Percentiles rank a stretch among this genome's conserved stretches.
phyloP scores from a whole-genome alignment of 768 basidiomycete species.

The Rhodotorula graminis region DNA sequence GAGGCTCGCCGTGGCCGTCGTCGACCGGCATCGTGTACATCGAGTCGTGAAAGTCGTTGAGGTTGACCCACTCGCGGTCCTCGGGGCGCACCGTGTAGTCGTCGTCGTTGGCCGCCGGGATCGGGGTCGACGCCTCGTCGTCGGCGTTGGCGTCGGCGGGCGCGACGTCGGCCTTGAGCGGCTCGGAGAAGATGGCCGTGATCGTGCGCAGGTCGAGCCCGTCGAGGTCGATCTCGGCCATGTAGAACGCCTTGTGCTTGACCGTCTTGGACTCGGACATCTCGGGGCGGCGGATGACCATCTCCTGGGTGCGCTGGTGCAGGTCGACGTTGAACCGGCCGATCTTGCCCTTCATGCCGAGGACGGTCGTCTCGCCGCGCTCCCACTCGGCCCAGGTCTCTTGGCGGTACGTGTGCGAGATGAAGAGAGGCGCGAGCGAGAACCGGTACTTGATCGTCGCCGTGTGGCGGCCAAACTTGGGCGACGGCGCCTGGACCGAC shows the following conservation, averaged over 20 bases:
- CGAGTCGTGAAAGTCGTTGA: constrained; percentile 75
- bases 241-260: constrained; percentile 77
- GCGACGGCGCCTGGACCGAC: constrained; percentile 61
- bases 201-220: constrained; percentile 71
- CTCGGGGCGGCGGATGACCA: constrained; percentile 56
- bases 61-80: constrained; percentile 61
- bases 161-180: constrained; percentile 59
- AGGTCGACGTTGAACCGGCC: constrained; percentile 79
- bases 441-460: constrained; percentile 89
- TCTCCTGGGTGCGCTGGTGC: constrained; percentile 86
- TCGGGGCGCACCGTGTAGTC: constrained; percentile 25
- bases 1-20: constrained; percentile 49
- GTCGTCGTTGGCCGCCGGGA: constrained; percentile 1
- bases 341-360: constrained; percentile 80
- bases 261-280: constrained; percentile 58
- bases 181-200: constrained; percentile 70
- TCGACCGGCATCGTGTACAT: constrained; percentile 58
- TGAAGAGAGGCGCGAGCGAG: constrained; percentile 66
- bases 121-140: constrained; percentile 12
- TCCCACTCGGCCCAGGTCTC: constrained; percentile 74
- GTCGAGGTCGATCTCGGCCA: constrained; percentile 75
- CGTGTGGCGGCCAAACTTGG: constrained; percentile 80
- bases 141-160: constrained; percentile 43
- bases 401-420: constrained; percentile 82
- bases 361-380: constrained; percentile 68